Conservation (phyloP, 208 protist genomes). For the Trypanosoma avium region DNA sequence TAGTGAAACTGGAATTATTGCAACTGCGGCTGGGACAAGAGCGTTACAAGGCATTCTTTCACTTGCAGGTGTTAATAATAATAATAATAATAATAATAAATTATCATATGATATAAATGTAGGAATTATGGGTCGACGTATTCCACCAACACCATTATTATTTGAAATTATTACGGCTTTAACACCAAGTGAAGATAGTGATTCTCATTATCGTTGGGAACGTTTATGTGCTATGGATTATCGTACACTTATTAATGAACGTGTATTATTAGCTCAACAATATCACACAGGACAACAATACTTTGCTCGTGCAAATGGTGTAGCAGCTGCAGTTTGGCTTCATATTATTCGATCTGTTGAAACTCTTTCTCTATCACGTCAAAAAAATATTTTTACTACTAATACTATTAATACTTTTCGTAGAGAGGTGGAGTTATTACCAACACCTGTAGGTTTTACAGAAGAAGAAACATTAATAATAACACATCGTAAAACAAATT, state of each 20-base stretch:
- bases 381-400: no score
- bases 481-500: background rate
- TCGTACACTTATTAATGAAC: constrained; percentile 25
- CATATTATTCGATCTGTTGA: background rate
- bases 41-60: constrained; percentile 7
- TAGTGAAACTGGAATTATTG: constrained; percentile 11
- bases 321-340: constrained; percentile 11
- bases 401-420: background rate
- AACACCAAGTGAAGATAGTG: constrained; percentile 28
- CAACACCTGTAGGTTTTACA: background rate
- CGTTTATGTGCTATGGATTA: constrained; percentile 34
- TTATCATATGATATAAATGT: background rate
- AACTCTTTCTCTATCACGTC: background rate
- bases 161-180: constrained; percentile 43
- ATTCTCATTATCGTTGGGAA: constrained; percentile 34
- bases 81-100: background rate
- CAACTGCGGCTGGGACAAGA: constrained; percentile 1
- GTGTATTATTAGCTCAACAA: constrained; percentile 40
- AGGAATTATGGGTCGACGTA: background rate
- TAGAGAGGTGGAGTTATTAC: constrained; percentile 6
- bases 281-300: constrained; percentile 25
- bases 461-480: background rate
- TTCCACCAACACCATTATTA: constrained; percentile 37
- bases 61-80: background rate
- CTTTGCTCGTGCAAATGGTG: constrained; percentile 23